These are phyloP conservation scores for Aspergillus tubingensis DNA, from an alignment of 2,329 filamentous ascomycete genomes.

Conservation along the genomic window DNA sequence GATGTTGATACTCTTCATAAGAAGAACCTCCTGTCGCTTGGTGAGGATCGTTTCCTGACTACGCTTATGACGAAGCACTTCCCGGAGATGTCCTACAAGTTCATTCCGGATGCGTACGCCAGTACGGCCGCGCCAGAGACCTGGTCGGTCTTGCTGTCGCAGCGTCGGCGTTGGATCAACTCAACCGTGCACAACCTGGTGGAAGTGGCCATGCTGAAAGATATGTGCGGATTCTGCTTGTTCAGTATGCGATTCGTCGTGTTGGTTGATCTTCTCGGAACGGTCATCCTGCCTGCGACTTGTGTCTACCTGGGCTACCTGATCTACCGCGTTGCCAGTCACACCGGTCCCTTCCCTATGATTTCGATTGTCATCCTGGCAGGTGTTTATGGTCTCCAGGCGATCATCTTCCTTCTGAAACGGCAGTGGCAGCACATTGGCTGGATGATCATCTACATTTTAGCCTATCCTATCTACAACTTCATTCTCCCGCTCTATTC, in stretches of 20 bases:
- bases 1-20: constrained; percentile 92
- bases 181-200: constrained; percentile 96
- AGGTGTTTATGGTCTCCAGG: constrained; percentile 91
- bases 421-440: constrained; percentile 97
- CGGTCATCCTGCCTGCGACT: constrained; percentile 86
- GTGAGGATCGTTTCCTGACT: constrained; percentile 95
- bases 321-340: constrained; percentile 73
- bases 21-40: constrained; percentile 88
- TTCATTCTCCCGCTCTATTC: constrained; percentile 92
- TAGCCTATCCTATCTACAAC: constrained; percentile 94
- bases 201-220: constrained; percentile 84
- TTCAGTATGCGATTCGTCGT: constrained; percentile 98
- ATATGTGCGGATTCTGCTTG: constrained; percentile 98
- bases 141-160: constrained; percentile 93
- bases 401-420: constrained; percentile 94
- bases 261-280: constrained; percentile 90
- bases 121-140: constrained; percentile 91
- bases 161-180: constrained; percentile 98
- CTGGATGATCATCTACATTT: constrained; percentile 85
- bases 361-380: constrained; percentile 89
- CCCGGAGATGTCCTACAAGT: constrained; percentile 93
- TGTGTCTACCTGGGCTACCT: constrained; percentile 85
- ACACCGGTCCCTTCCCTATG: constrained; percentile 74
- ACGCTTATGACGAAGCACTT: constrained; percentile 99
- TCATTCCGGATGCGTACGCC: constrained; percentile 88